Percentiles rank a stretch among this genome's conserved stretches.
Evolutionary conservation across 78 protist genomes (phyloP).

Genomic region (Dictyostelium firmibasis): DNA sequence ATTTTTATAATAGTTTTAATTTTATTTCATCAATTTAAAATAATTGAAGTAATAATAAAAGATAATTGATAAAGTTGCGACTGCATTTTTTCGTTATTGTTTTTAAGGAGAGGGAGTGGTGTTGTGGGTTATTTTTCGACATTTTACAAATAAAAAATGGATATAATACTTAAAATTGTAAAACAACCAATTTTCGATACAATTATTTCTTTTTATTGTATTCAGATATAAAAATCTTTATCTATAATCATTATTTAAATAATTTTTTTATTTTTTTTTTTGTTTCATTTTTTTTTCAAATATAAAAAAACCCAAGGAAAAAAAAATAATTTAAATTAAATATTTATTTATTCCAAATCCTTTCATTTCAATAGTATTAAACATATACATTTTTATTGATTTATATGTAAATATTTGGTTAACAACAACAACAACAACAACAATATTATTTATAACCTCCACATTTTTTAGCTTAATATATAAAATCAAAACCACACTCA

Average conservation of each 20-base stretch:
- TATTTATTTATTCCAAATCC: background rate
- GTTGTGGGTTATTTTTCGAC: background rate
- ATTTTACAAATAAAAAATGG: conserved; percentile 3
- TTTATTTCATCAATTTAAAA: background rate
- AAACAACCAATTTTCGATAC: background rate
- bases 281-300: background rate
- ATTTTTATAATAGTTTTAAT: background rate
- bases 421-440: background rate
- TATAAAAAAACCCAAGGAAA: background rate
- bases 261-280: background rate
- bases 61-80: background rate
- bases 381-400: background rate
- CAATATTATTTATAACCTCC: background rate
- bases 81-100: background rate
- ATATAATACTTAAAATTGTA: background rate
- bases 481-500: background rate
- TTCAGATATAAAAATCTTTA: background rate
- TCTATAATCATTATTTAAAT: background rate
- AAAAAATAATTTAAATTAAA: background rate
- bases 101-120: background rate
- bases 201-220: background rate
- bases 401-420: background rate
- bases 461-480: too few species aligned
- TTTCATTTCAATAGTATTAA: background rate
- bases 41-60: conserved; percentile 7